Evolutionary conservation across 2,329 filamentous ascomycete genomes (phyloP).

Genomic region (Ustulina deusta): DNA sequence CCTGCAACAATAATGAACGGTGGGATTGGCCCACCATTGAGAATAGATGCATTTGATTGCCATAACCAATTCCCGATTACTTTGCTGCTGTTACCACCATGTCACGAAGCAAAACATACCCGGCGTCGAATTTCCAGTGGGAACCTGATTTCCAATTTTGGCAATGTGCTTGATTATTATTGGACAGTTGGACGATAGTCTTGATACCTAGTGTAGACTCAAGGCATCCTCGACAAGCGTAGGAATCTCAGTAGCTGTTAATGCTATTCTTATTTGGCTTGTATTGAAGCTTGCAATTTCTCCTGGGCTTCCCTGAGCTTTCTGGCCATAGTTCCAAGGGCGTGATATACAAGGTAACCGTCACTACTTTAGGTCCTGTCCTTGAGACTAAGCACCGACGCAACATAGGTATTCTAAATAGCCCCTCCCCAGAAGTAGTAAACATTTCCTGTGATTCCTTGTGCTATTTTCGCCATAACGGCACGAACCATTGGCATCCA

Average conservation of each 20-base stretch:
- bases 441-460: not conserved
- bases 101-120: no score
- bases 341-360: not conserved
- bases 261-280: not conserved
- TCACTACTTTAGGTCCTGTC: not conserved
- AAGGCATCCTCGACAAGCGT: no score
- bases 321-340: not conserved
- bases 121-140: no score
- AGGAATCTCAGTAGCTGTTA: not conserved
- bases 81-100: no score
- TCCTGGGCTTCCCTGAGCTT: not conserved
- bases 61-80: no score
- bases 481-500: not conserved
- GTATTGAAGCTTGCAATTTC: not conserved
- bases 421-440: not conserved
- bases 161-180: slow-evolving; percentile 1
- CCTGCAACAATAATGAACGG: no score
- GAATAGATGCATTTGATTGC: no score
- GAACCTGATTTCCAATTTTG: slow-evolving; percentile 5
- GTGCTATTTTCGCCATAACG: not conserved
- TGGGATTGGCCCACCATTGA: no score
- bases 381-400: not conserved
- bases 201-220: not conserved
- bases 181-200: not conserved
- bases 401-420: not conserved